Evolutionary conservation across 257 asterid species (phyloP).

Genomic region (Petunia secreta): DNA sequence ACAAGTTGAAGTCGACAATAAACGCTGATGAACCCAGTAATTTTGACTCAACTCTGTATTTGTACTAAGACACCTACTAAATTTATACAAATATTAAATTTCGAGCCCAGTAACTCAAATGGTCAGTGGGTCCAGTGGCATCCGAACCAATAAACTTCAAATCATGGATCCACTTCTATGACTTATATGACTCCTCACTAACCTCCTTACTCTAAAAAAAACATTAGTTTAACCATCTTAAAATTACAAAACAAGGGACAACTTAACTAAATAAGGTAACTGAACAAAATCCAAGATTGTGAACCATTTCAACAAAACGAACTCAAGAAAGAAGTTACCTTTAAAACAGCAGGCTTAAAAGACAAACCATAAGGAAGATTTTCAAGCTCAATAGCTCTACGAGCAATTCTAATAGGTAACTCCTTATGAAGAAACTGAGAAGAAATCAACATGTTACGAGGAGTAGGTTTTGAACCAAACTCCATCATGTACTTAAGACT

Average conservation of each 20-base stretch:
- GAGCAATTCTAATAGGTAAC: conserved; percentile 85
- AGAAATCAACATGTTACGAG: conserved; percentile 67
- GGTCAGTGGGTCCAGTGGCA: too few relatives aligned
- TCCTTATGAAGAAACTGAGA: conserved; percentile 90
- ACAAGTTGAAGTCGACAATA: too few relatives aligned
- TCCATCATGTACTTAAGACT: conserved; percentile 94
- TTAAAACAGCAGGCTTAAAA: conserved; percentile 71
- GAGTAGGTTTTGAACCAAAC: conserved; percentile 74
- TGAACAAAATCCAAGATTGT: background rate
- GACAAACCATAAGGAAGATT: conserved; percentile 85
- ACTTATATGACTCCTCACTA: too few relatives aligned
- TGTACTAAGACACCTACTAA: too few relatives aligned
- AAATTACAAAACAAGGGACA: background rate
- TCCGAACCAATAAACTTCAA: too few relatives aligned
- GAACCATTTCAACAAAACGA: conserved; percentile 29
- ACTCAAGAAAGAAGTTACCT: conserved; percentile 42
- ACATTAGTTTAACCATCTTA: background rate
- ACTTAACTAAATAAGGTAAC: background rate
- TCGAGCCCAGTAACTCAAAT: too few relatives aligned
- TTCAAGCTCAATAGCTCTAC: conserved; percentile 83
- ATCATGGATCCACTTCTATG: too few relatives aligned
- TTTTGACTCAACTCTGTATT: too few relatives aligned
- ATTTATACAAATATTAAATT: too few relatives aligned
- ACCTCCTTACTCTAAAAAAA: too few relatives aligned
- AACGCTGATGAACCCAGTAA: too few relatives aligned